A percentile compares a stretch with the other conserved stretches of the same genome.
Conservation (phyloP, 2,329 filamentous ascomycete genomes). For the Septoria linicola region DNA sequence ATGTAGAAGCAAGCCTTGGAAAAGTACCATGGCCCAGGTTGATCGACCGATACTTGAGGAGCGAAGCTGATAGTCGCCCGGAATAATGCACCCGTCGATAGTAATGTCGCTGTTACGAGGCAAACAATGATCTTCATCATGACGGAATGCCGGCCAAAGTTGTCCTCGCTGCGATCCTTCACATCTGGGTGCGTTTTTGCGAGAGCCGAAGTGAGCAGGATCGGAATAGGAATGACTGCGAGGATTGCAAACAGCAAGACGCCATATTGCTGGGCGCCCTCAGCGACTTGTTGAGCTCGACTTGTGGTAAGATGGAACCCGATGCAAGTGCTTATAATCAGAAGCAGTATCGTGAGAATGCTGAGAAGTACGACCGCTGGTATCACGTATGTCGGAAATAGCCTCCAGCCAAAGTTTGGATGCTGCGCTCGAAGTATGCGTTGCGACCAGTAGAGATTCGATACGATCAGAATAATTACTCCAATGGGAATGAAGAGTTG, state of each 20-base stretch:
- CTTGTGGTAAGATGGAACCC: slow-evolving; percentile 64
- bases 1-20: slow-evolving; percentile 72
- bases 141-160: slow-evolving; percentile 62
- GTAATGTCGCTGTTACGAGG: slow-evolving; percentile 56
- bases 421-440: slow-evolving; percentile 72
- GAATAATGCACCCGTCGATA: slow-evolving; percentile 69
- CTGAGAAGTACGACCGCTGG: slow-evolving; percentile 60
- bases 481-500: slow-evolving; percentile 71
- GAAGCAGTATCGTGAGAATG: slow-evolving; percentile 59
- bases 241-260: slow-evolving; percentile 62
- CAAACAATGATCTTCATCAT: slow-evolving; percentile 66
- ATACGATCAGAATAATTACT: slow-evolving; percentile 70
- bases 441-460: slow-evolving; percentile 76
- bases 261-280: slow-evolving; percentile 64
- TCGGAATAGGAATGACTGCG: slow-evolving; percentile 65
- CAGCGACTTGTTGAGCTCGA: slow-evolving; percentile 52
- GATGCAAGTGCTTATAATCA: slow-evolving; percentile 65
- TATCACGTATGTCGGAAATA: slow-evolving; percentile 53
- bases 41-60: slow-evolving; percentile 38
- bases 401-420: slow-evolving; percentile 68
- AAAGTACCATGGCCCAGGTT: slow-evolving; percentile 66
- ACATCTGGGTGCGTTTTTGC: slow-evolving; percentile 39
- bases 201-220: slow-evolving; percentile 52
- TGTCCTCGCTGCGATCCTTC: slow-evolving; percentile 46
- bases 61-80: slow-evolving; percentile 61